Base-by-base conservation (phyloP, 768 basidiomycete species). In the Mycena leptocephala region DNA sequence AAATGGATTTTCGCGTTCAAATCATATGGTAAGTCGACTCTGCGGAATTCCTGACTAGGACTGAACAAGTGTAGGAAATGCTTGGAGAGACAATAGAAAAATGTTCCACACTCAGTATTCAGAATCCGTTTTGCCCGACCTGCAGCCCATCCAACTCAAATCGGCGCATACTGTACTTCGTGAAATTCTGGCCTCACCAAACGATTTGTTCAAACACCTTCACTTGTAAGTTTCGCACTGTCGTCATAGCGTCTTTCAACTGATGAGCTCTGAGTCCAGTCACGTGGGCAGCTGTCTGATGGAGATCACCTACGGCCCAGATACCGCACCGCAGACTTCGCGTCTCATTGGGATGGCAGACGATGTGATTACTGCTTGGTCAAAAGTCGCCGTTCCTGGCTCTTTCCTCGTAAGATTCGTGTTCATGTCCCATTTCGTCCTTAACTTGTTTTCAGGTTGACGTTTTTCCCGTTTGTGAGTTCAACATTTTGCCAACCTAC, bases 401-500 rank as follows among this genome's bases (percentile, higher is more conserved):
- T 30, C 64, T 18, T 66, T 51, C n/a, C 43, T 66, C 22, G 64
- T 63, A 35, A 32, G 58, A 33, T 32, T 22, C 20, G 26, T 59
- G 32, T 59, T 35, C 32, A 41, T 39, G 39, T 37, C 14, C 7
- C 28, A 32, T 65, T 10, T 43, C 43, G 26, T 32, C 24, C 63
- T n/a, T 39, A 26, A 65, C 8, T 48, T 43, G 28, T 48, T 83
- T 75, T n/a, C 35, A 78, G 18, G 83, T 83, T 24, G 81, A 88
- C 65, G 43, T 84, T 7, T 53, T 79, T 28, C 75, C 77, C 14
- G 26, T 67, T 82, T 84, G 89, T 77, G 81, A 81, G 55, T 76
- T 84, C 55, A 28, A 33, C 9, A 7, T 18, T 48, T 48, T 48
- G 7, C 9, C 58, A 32, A 59, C 6, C 11, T 22, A 9, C 3